A percentile compares a stretch with the other conserved stretches of the same genome.
phyloP scores from a whole-genome alignment of 2,329 filamentous ascomycete genomes.

The Ascochyta lentis region DNA sequence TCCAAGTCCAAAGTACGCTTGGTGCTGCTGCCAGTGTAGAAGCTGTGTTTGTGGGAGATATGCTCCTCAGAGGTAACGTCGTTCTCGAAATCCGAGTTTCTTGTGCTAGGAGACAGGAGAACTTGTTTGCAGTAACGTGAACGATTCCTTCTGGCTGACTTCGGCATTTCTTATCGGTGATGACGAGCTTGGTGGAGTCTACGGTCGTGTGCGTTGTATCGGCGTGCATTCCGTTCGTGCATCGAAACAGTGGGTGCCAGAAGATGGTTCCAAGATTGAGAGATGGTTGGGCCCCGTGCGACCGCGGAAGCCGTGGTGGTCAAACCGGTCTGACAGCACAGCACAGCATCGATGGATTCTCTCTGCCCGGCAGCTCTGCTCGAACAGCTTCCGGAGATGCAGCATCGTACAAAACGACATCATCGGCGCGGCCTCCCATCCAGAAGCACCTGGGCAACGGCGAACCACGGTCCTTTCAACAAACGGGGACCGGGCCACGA shows the following conservation, averaged over 20 bases:
- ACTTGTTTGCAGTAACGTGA: neutral
- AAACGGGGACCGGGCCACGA: constrained; percentile 12
- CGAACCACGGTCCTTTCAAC: constrained; percentile 20
- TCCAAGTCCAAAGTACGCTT: neutral
- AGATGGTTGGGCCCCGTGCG: constrained; percentile 10
- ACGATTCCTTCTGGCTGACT: neutral
- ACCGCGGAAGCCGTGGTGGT: neutral
- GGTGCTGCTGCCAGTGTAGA: neutral
- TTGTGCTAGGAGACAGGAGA: neutral
- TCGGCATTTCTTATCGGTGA: constrained; percentile 6
- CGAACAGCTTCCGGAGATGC: constrained; percentile 8
- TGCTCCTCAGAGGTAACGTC: too few species aligned
- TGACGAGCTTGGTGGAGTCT: constrained; percentile 11
- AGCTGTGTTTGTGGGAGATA: too few species aligned
- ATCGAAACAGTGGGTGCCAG: constrained; percentile 17
- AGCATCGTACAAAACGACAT: constrained; percentile 7
- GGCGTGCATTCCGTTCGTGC: constrained; percentile 9
- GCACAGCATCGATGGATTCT: neutral
- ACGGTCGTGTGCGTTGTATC: constrained; percentile 11
- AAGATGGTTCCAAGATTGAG: constrained; percentile 2
- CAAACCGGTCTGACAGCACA: constrained; percentile 3
- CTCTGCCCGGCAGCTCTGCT: neutral
- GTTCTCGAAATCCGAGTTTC: too few species aligned
- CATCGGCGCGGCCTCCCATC: constrained; percentile 13
- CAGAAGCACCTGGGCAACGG: constrained; percentile 20